These are phyloP conservation scores for Pinus albicaulis DNA, from an alignment of 75 land plant species.

Conservation along the genomic window DNA sequence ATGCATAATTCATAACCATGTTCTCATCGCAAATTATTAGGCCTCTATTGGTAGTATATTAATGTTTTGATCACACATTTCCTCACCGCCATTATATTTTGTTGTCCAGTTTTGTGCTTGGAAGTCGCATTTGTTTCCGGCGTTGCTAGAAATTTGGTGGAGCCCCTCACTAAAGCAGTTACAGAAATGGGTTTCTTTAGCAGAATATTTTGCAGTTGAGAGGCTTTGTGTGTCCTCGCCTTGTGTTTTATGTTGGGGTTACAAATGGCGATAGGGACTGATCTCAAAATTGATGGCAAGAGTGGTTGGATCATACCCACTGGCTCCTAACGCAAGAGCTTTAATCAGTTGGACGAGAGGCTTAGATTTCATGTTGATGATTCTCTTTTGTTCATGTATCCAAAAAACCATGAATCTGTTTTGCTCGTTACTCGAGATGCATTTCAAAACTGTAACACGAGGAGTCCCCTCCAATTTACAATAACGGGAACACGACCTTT, in stretches of 20 bases:
- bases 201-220: neutral
- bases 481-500: conserved; percentile 36
- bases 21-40: too few relatives aligned
- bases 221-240: neutral
- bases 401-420: conserved; percentile 53
- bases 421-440: conserved; percentile 38
- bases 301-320: conserved; percentile 13
- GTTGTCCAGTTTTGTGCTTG: neutral
- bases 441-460: conserved; percentile 40
- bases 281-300: conserved; percentile 20
- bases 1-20: too few relatives aligned
- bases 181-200: neutral
- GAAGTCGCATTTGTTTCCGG: neutral
- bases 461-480: conserved; percentile 22
- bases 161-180: too few relatives aligned
- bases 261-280: neutral
- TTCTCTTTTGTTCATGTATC: too few relatives aligned
- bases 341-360: conserved; percentile 13
- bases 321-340: neutral
- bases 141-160: neutral
- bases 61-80: neutral
- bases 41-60: too few relatives aligned
- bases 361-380: conserved; percentile 16
- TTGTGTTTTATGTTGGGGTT: neutral
- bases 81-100: too few relatives aligned